These are phyloP conservation scores for Mantamonas sphyraenae DNA, from an alignment of 78 protist species.

Conservation along the genomic window DNA sequence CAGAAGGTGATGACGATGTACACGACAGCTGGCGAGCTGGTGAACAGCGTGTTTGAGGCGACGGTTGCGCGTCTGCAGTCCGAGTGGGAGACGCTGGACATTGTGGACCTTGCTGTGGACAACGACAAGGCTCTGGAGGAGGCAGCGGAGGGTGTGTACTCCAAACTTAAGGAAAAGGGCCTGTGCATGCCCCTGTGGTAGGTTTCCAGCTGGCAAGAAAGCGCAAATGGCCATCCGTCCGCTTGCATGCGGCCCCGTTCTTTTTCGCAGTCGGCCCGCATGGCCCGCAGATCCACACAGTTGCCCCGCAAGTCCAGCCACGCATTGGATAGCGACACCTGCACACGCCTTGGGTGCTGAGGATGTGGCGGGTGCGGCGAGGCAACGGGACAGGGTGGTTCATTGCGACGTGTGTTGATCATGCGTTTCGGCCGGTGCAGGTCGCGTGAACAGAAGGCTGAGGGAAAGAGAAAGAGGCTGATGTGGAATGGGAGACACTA, in stretches of 20 bases:
- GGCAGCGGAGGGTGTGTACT: not conserved
- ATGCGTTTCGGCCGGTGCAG: not conserved
- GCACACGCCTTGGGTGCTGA: too few species aligned
- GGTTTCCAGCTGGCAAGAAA: not conserved
- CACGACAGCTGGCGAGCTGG: constrained; percentile 47
- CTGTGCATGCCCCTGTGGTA: not conserved
- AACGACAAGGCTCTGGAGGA: constrained; percentile 31
- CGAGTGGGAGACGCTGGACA: not conserved
- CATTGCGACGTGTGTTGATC: too few species aligned
- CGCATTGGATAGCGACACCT: too few species aligned
- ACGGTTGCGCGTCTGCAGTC: not conserved
- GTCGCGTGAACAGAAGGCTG: not conserved
- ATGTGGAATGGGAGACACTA: not conserved
- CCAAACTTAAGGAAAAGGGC: not conserved
- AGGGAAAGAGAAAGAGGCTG: not conserved
- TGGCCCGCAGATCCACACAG: too few species aligned
- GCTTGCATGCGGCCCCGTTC: not conserved
- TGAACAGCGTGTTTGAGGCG: constrained; percentile 5
- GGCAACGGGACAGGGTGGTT: not conserved
- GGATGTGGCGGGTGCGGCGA: too few species aligned
- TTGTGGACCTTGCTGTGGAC: constrained; percentile 25
- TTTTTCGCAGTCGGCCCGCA: not conserved
- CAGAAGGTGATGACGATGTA: constrained; percentile 56
- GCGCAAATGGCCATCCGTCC: not conserved
- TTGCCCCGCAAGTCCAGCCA: too few species aligned